These are phyloP conservation scores for Mesembryanthemum crystallinum DNA, from an alignment of 148 eudicot genomes.

Conservation along the genomic window DNA sequence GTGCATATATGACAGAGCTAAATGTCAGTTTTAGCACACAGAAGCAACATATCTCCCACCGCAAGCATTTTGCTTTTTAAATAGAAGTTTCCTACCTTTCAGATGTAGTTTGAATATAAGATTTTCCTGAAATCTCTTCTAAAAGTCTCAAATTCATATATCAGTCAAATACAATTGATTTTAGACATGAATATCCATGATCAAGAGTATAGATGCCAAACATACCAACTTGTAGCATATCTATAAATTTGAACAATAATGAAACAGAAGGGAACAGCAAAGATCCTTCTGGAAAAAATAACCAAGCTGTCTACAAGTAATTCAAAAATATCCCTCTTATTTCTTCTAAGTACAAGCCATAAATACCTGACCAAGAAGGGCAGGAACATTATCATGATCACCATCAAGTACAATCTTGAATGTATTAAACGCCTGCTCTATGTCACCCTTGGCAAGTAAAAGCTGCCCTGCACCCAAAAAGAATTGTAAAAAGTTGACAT, in stretches of 20 bases:
- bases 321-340: background rate
- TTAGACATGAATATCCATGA: background rate
- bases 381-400: slow-evolving; percentile 85
- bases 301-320: background rate
- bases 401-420: slow-evolving; percentile 94
- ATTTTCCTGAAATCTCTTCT: background rate
- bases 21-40: background rate
- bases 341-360: slow-evolving; percentile 5
- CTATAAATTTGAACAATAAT: background rate
- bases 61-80: background rate
- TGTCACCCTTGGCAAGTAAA: slow-evolving; percentile 84
- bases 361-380: slow-evolving; percentile 97
- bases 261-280: background rate
- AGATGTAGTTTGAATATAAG: background rate
- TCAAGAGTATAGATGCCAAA: background rate
- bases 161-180: background rate
- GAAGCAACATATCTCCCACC: background rate
- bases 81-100: background rate
- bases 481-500: background rate
- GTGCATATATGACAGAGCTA: background rate
- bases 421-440: slow-evolving; percentile 78
- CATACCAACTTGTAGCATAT: background rate
- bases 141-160: background rate
- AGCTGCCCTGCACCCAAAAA: slow-evolving; percentile 70
- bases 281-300: background rate